phyloP scores from a whole-genome alignment of 768 basidiomycete species.

The Suillus americanus region DNA sequence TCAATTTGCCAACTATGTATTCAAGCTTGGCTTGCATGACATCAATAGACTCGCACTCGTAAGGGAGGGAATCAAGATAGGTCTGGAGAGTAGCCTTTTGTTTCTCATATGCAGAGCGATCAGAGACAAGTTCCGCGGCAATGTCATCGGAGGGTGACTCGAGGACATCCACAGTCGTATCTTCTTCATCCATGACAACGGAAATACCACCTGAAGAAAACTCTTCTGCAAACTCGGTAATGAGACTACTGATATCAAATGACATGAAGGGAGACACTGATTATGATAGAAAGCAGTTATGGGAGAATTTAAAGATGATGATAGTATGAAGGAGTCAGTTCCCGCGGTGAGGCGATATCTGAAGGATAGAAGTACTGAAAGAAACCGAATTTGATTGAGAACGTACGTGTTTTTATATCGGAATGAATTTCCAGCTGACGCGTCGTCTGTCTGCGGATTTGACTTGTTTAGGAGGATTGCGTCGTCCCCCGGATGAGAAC shows the following conservation, averaged over 20 bases:
- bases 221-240: constrained; percentile 24
- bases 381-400: constrained; percentile 11
- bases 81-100: constrained; percentile 61
- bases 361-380: constrained; percentile 6
- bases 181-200: constrained; percentile 58
- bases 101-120: constrained; percentile 49
- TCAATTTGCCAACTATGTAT: constrained; percentile 65
- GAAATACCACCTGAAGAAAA: constrained; percentile 21
- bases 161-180: constrained; percentile 44
- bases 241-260: constrained; percentile 24
- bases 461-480: constrained; percentile 7
- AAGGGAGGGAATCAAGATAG: constrained; percentile 70
- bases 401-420: constrained; percentile 26
- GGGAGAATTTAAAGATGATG: neutral
- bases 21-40: constrained; percentile 73
- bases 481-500: constrained; percentile 13
- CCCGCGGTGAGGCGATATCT: neutral
- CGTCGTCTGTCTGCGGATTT: constrained; percentile 19
- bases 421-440: constrained; percentile 23
- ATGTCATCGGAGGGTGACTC: constrained; percentile 40
- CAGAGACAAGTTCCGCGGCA: constrained; percentile 14
- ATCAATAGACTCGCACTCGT: constrained; percentile 67
- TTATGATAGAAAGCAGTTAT: constrained; percentile 1
- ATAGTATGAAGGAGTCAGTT: neutral
- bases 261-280: constrained; percentile 1